Evolutionary conservation across 305 asterid genomes (phyloP).

Genomic region (Withania somnifera): DNA sequence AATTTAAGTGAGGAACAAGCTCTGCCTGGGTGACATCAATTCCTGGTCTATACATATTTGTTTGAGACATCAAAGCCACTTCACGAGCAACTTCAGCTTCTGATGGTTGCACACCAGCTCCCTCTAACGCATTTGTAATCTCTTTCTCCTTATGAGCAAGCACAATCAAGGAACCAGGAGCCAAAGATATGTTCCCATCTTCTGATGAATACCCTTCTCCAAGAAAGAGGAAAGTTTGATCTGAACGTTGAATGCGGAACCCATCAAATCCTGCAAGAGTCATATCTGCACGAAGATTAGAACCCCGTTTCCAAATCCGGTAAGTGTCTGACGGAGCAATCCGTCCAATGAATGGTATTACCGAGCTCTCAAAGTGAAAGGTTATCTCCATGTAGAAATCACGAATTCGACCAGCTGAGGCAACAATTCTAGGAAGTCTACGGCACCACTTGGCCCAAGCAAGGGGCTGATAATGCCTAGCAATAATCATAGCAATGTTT

Average conservation of each 20-base stretch:
- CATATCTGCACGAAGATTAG: conserved; percentile 99
- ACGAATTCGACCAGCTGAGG: conserved; percentile 76
- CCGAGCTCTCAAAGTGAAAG: conserved; percentile 96
- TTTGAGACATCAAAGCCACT: conserved; percentile 98
- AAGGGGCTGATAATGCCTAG: conserved; percentile 94
- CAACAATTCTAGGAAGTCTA: conserved; percentile 92
- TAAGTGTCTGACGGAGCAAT: conserved; percentile 98
- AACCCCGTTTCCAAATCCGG: conserved; percentile 94
- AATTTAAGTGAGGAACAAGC: conserved; percentile 81
- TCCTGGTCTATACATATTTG: conserved; percentile 98
- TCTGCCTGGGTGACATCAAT: conserved; percentile 98
- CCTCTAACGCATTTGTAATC: conserved; percentile 91
- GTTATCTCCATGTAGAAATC: conserved; percentile 98
- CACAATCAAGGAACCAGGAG: conserved; percentile 92
- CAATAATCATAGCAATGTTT: conserved; percentile 91
- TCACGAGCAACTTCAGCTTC: conserved; percentile 98
- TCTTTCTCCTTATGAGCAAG: conserved; percentile 93
- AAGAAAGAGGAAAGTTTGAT: conserved; percentile 91
- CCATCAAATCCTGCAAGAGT: conserved; percentile 99
- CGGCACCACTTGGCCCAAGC: conserved; percentile 99
- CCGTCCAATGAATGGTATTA: conserved; percentile 92
- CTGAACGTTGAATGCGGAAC: conserved; percentile 92
- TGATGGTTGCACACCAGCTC: conserved; percentile 93
- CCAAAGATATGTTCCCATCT: conserved; percentile 53
- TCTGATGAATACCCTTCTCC: conserved; percentile 84